Evolutionary conservation across 176 grass and related monocot genomes (phyloP).

Genomic region (Hordeum vulgare): MorexV3_pseudomolecules_assembly NC_058518.1:500960669-500961168

Average conservation of each 20-base stretch:
- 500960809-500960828: neutral
- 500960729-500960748: no score
- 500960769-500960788: no score
- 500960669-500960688: neutral
- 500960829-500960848: neutral
- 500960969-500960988: neutral
- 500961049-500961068: slow-evolving; percentile 18
- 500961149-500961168: no score
- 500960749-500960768: no score
- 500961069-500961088: neutral
- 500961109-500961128: no score
- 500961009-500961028: neutral
- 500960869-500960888: slow-evolving; percentile 15
- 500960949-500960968: neutral
- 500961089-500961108: neutral
- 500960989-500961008: neutral
- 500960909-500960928: neutral
- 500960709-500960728: no score
- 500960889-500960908: slow-evolving; percentile 39
- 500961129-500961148: no score
- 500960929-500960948: slow-evolving; percentile 8
- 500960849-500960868: neutral
- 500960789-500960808: no score
- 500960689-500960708: no score
- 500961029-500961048: slow-evolving; percentile 31